Percentiles rank a stretch among this genome's conserved stretches.
Conservation (phyloP, 1,284 basidiomycete genomes). For the Ceraceosorus bombacis region DNA sequence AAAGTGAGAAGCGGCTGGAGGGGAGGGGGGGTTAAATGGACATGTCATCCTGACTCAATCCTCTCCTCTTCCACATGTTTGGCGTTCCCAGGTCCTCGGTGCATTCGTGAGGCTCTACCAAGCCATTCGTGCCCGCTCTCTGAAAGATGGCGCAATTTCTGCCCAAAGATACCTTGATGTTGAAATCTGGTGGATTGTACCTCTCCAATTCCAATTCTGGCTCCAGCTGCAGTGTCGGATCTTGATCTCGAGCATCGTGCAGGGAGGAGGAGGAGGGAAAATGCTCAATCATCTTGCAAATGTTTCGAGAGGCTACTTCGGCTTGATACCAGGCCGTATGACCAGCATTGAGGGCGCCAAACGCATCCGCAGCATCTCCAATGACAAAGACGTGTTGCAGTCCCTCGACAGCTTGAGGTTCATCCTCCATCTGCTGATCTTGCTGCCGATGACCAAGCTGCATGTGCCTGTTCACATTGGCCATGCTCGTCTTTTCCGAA, state of each 20-base stretch:
- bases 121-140: constrained; percentile 6
- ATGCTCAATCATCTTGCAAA: constrained; percentile 1
- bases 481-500: constrained; percentile 14
- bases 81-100: background rate
- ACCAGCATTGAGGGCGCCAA: constrained; percentile 28
- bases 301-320: constrained; percentile 20
- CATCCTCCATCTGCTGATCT: background rate
- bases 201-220: background rate
- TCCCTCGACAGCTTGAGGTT: constrained; percentile 1
- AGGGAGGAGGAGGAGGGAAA: too few species aligned
- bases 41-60: background rate
- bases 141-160: constrained; percentile 24
- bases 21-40: background rate
- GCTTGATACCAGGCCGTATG: constrained; percentile 29
- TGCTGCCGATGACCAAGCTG: constrained; percentile 8
- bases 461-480: constrained; percentile 15
- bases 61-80: background rate
- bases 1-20: too few species aligned
- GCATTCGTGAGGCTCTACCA: background rate
- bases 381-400: constrained; percentile 21
- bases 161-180: constrained; percentile 4
- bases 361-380: constrained; percentile 27
- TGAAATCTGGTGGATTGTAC: background rate
- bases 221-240: background rate
- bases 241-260: background rate